Evolutionary conservation across 2,329 filamentous ascomycete genomes (phyloP).

Genomic region (Verticillium nonalfalfae): DNA sequence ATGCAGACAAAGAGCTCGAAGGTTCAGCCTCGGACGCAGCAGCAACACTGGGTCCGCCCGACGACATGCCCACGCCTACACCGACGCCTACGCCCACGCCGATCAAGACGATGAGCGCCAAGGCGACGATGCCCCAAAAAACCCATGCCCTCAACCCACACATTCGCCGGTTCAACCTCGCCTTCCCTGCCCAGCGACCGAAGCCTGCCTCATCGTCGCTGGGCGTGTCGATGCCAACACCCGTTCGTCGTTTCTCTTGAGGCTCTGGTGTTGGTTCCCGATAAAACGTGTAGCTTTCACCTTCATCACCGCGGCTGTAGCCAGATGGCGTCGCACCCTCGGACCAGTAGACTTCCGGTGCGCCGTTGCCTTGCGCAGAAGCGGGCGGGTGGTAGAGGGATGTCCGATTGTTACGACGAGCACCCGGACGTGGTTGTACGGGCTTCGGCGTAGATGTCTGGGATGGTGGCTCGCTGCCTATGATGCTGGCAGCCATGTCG

Average conservation of each 20-base stretch:
- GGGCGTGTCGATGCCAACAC: conserved; percentile 4
- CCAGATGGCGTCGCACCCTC: conserved; percentile 1
- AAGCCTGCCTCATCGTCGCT: conserved; percentile 5
- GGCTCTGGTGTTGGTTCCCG: conserved; percentile 31
- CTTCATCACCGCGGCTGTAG: conserved; percentile 7
- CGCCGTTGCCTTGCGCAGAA: neutral
- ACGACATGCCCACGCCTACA: conserved; percentile 24
- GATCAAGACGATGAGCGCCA: conserved; percentile 22
- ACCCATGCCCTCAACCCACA: conserved; percentile 21
- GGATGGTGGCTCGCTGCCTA: neutral
- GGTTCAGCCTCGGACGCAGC: conserved; percentile 1
- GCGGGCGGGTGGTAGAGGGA: conserved; percentile 2
- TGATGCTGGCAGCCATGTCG: neutral
- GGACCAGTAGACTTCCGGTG: conserved; percentile 1
- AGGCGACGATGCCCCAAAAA: conserved; percentile 27
- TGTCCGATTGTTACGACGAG: neutral
- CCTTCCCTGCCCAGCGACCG: conserved; percentile 4
- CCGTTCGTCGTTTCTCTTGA: conserved; percentile 3
- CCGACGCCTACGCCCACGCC: conserved; percentile 34
- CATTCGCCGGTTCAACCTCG: conserved; percentile 10
- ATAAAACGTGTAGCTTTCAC: conserved; percentile 28
- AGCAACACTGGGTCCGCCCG: neutral
- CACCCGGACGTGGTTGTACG: neutral
- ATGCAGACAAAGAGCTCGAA: conserved; percentile 7
- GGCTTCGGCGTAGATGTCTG: neutral